phyloP scores from a whole-genome alignment of 164 flowering plant genomes.

The Aristolochia californica region DNA sequence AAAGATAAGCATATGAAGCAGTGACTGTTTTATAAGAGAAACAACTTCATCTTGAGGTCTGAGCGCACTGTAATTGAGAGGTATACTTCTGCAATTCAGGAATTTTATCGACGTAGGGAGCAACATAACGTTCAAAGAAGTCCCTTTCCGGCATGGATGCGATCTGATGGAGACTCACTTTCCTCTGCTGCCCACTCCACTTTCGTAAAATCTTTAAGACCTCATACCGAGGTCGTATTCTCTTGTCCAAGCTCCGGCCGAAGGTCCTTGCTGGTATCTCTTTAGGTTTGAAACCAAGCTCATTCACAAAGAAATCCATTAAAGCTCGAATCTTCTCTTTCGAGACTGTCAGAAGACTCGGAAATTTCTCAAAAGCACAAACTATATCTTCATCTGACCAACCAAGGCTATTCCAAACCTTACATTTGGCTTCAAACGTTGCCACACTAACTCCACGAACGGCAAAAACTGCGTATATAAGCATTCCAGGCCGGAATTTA shows the following conservation, averaged over 20 bases:
- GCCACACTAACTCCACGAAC: background rate
- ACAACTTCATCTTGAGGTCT: too few relatives aligned
- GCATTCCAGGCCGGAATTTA: conserved; percentile 1
- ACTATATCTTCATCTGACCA: conserved; percentile 10
- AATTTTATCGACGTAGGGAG: background rate
- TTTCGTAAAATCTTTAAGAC: conserved; percentile 6
- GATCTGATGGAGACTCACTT: background rate
- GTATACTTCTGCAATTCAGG: background rate
- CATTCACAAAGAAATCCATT: conserved; percentile 3
- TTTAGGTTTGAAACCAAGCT: conserved; percentile 3
- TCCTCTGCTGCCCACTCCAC: background rate
- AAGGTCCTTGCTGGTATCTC: conserved; percentile 3
- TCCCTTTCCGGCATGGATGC: background rate
- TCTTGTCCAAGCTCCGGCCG: conserved; percentile 9
- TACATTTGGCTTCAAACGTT: conserved; percentile 1
- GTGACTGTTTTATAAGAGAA: too few relatives aligned
- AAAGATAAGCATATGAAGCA: too few relatives aligned
- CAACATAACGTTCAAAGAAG: background rate
- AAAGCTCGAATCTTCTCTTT: conserved; percentile 2
- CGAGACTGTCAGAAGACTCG: conserved; percentile 1
- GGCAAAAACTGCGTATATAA: conserved; percentile 1
- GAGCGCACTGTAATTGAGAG: too few relatives aligned
- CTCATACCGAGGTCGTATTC: conserved; percentile 6
- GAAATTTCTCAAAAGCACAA: conserved; percentile 4
- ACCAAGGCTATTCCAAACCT: conserved; percentile 5